phyloP scores from a whole-genome alignment of 2,329 filamentous ascomycete genomes.

The Sporothrix sp. region DNA sequence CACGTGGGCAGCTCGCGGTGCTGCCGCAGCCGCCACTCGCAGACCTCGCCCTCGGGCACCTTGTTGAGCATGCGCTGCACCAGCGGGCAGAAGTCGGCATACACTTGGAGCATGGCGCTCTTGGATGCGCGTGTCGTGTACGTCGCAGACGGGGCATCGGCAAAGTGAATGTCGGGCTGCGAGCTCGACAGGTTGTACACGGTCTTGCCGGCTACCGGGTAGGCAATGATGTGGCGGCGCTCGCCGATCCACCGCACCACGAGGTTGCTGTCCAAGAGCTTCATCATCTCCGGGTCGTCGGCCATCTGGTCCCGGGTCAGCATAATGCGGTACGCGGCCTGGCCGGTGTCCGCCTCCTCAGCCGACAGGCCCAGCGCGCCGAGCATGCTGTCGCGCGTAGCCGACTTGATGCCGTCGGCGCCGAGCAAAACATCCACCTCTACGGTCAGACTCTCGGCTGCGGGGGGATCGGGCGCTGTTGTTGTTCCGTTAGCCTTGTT shows the following conservation, averaged over 20 bases:
- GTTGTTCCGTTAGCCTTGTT: conserved; percentile 20
- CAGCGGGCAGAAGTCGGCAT: conserved; percentile 49
- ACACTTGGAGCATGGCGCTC: conserved; percentile 50
- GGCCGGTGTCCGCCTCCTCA: conserved; percentile 57
- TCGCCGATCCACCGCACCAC: conserved; percentile 70
- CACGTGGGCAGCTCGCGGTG: conserved; percentile 48
- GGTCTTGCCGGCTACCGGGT: conserved; percentile 57
- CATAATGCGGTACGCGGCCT: conserved; percentile 74
- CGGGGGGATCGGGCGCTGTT: not conserved
- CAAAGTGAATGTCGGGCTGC: conserved; percentile 53
- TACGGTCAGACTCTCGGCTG: conserved; percentile 24
- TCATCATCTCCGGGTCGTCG: conserved; percentile 55
- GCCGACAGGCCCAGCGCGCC: conserved; percentile 39
- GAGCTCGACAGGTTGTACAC: conserved; percentile 56
- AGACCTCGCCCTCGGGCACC: conserved; percentile 52
- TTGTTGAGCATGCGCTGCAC: conserved; percentile 50
- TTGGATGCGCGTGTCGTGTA: conserved; percentile 57
- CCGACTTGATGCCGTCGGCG: conserved; percentile 47
- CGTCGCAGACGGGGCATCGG: conserved; percentile 45
- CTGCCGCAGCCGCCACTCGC: conserved; percentile 54
- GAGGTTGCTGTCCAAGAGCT: conserved; percentile 55
- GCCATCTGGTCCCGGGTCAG: conserved; percentile 57
- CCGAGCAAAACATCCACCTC: conserved; percentile 45
- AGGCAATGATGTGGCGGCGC: conserved; percentile 67
- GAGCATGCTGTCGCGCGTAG: conserved; percentile 44